Evolutionary conservation across 352 stramenopile genomes (phyloP).

Genomic region (Phytophthora cryptogea): DNA sequence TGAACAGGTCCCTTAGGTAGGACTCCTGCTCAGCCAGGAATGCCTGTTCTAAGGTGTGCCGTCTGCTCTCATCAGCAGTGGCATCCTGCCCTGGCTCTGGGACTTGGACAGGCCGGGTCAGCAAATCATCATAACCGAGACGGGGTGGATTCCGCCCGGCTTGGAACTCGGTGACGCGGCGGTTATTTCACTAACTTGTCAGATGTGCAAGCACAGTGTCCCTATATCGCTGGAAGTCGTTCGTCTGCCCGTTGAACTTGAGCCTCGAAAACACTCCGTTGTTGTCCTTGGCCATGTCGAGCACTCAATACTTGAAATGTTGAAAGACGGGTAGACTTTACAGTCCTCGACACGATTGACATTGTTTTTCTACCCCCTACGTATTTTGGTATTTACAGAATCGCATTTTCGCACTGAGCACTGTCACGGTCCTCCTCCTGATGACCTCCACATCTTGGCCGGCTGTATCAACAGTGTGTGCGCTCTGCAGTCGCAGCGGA

Average conservation of each 20-base stretch:
- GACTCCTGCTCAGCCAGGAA: constrained; percentile 12
- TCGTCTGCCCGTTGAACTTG: neutral
- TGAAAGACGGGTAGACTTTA: too few species aligned
- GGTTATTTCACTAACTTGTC: neutral
- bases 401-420: too few species aligned
- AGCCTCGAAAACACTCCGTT: too few species aligned
- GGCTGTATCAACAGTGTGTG: too few species aligned
- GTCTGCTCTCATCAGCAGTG: neutral
- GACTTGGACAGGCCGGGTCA: neutral
- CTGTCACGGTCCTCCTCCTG: too few species aligned
- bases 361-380: too few species aligned
- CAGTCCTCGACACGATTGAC: too few species aligned
- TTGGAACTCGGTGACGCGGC: constrained; percentile 6
- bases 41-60: neutral
- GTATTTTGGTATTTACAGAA: too few species aligned
- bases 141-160: neutral
- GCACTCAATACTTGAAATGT: too few species aligned
- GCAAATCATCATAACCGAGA: constrained; percentile 8
- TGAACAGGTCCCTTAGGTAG: constrained; percentile 11
- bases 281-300: too few species aligned
- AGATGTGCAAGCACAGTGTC: constrained; percentile 4
- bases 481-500: too few species aligned
- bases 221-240: constrained; percentile 2
- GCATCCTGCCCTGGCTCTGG: neutral
- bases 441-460: too few species aligned